Percentiles rank a stretch among this genome's conserved stretches.
These are phyloP conservation scores for Pleurotus sapidus DNA, from an alignment of 768 basidiomycete genomes.

Conservation along the genomic window DNA sequence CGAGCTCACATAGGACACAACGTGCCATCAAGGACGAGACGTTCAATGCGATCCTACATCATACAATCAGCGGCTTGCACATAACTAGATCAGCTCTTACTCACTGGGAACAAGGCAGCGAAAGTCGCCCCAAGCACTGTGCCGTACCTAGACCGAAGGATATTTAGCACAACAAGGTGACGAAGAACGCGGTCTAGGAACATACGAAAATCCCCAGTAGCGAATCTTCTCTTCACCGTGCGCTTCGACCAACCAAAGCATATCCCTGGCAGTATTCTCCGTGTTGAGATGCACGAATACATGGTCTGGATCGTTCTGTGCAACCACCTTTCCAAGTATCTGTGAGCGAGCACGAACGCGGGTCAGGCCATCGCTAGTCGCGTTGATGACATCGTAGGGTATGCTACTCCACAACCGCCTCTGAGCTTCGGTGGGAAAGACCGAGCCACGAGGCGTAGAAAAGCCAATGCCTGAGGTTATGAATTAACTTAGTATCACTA, in stretches of 20 bases:
- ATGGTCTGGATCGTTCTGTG: conserved; percentile 15
- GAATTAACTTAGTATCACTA: neutral
- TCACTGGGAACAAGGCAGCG: conserved; percentile 27
- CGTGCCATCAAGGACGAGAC: conserved; percentile 28
- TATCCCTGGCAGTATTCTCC: conserved; percentile 33
- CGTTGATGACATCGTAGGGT: conserved; percentile 17
- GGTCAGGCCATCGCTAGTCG: conserved; percentile 20
- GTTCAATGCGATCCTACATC: conserved; percentile 24
- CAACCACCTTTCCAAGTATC: conserved; percentile 27
- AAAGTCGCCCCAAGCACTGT: conserved; percentile 25
- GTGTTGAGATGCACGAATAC: conserved; percentile 30
- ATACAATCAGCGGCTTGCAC: too few species aligned
- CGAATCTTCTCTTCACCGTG: conserved; percentile 28
- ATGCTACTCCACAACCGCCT: conserved; percentile 22
- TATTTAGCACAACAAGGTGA: neutral
- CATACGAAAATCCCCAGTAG: conserved; percentile 28
- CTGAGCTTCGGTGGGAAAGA: conserved; percentile 33
- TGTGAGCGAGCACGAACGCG: conserved; percentile 27
- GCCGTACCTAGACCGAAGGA: conserved; percentile 18
- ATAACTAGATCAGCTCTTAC: conserved; percentile 12
- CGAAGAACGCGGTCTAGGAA: neutral
- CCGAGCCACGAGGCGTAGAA: conserved; percentile 29
- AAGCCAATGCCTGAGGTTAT: conserved; percentile 26
- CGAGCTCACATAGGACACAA: neutral
- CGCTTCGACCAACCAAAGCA: conserved; percentile 31